Percentiles rank a stretch among this genome's conserved stretches.
phyloP scores from a whole-genome alignment of 208 protist species.

The Trichomonas tenax region DNA sequence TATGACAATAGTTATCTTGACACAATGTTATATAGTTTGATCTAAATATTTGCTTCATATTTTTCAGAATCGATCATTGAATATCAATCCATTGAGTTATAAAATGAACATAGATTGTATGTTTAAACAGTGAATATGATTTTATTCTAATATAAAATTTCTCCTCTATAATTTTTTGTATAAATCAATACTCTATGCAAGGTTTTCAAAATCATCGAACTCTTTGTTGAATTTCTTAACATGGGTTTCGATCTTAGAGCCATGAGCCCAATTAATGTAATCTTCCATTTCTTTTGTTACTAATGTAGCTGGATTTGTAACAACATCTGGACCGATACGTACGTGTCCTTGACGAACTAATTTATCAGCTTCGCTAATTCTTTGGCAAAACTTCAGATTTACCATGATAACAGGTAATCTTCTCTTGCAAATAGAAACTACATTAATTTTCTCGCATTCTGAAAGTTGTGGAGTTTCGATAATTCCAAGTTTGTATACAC shows the following conservation, averaged over 20 bases:
- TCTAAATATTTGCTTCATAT: too few species aligned
- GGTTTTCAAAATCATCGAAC: background rate
- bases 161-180: too few species aligned
- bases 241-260: background rate
- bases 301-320: background rate
- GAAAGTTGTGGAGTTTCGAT: background rate
- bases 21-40: too few species aligned
- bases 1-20: too few species aligned
- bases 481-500: background rate
- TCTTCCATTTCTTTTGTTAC: conserved; percentile 10
- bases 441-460: conserved; percentile 10
- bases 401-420: background rate
- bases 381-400: background rate
- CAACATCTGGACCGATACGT: background rate
- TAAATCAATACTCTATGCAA: background rate
- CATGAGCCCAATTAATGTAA: conserved; percentile 9
- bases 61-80: too few species aligned
- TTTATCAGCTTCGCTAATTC: background rate
- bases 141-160: too few species aligned
- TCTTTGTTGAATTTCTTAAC: conserved; percentile 11
- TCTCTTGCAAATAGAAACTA: background rate
- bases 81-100: too few species aligned
- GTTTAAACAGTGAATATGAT: too few species aligned
- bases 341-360: conserved; percentile 4
- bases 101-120: too few species aligned